Evolutionary conservation across 2,329 filamentous ascomycete genomes (phyloP), one percentile per base, ranked within the genome.

Genomic region (Colletotrichum sublineola): DNA sequence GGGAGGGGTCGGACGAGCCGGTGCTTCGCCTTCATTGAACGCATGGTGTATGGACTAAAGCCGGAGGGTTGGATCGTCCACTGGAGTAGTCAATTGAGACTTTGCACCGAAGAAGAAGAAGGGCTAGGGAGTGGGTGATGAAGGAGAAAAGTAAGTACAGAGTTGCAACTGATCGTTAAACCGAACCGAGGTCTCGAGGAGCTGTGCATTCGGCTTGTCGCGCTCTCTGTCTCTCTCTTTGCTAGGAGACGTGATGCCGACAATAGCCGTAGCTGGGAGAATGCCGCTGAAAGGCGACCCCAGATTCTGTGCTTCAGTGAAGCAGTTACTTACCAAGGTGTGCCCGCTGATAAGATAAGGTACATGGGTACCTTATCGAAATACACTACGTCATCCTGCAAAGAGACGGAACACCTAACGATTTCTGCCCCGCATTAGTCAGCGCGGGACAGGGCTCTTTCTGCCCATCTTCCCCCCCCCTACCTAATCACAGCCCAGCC

Each of bases 1-100:
- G 82, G 81, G 75, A 82, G 80, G 62, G 81, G 80, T 74, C 84
- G 85, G 76, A 87, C 79, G 73, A 84, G 84, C 74, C 86, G 82
- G 75, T 86, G 84, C 73, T 84, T 85, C 63, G 85, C 83, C 76
- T 87, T 85, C 77, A 90, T 82, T 75, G 88, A 87, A 77, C 88
- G 86, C 88, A 90, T 90, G 36, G 76, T 81, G 78, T 71, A 65
- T 52, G 60, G 64, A 38, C 40, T 65, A 31, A 9, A 46, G 53
- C 15, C 52, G 57, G 7, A 14, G 20, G n/a, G 33, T n/a, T 56
- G 18, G 11, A n/a, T 53, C 31, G 3, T 40, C 44, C 48, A 46
- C 15, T 63, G 8, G 29, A 18, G 31, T 11, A n/a, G n/a, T 50
- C 58, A 58, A 67, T 67, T 71, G 57, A 18, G 48, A 29, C 14